Evolutionary conservation across 257 asterid species (phyloP).

Genomic region (Coffea eugenioides): DNA sequence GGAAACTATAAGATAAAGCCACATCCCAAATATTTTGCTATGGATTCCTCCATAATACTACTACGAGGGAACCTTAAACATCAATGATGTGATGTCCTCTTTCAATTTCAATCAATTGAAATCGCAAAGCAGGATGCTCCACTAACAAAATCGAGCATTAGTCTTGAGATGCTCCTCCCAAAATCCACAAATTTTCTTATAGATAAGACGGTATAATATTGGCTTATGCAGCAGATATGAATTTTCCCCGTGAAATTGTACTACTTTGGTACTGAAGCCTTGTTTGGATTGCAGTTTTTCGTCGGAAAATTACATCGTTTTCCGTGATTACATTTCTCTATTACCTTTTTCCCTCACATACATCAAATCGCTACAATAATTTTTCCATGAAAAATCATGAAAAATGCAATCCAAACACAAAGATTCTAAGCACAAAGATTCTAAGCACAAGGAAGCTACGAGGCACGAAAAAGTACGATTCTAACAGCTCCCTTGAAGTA

Average conservation of each 20-base stretch:
- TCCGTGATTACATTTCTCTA: too few relatives aligned
- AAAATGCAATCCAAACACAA: too few relatives aligned
- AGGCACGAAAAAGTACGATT: not conserved
- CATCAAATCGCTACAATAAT: too few relatives aligned
- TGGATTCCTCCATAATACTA: not conserved
- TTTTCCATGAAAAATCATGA: too few relatives aligned
- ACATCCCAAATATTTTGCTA: not conserved
- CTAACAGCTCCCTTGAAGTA: not conserved
- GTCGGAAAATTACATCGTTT: too few relatives aligned
- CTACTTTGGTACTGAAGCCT: too few relatives aligned
- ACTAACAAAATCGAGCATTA: not conserved
- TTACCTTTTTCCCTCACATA: too few relatives aligned
- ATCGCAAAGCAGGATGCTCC: conserved; percentile 13
- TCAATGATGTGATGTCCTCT: conserved; percentile 2
- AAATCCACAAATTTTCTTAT: not conserved
- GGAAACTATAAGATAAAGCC: not conserved
- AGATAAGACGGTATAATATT: not conserved
- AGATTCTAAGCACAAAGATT: too few relatives aligned
- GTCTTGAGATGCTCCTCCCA: not conserved
- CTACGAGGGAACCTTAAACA: conserved; percentile 1
- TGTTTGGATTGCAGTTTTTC: too few relatives aligned
- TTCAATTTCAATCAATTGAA: conserved; percentile 7
- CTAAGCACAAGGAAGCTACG: not conserved
- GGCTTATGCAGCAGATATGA: not conserved
- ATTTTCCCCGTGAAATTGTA: not conserved